These are phyloP conservation scores for Lunularia cruciata DNA, from an alignment of 225 moss, liverwort and hornwort genomes.

Conservation along the genomic window DNA sequence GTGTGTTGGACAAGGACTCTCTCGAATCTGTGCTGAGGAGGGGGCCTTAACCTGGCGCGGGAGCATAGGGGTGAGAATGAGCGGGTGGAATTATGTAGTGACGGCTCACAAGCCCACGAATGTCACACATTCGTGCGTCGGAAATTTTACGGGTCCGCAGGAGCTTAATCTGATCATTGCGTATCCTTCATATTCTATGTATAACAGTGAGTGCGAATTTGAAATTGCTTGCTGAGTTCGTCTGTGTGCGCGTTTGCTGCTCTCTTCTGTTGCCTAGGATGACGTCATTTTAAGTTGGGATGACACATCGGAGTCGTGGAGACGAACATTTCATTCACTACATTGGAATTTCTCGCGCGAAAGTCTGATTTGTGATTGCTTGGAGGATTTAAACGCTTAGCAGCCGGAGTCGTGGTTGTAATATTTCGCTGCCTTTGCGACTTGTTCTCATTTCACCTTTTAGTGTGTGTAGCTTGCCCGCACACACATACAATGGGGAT, in stretches of 20 bases:
- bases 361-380: background rate
- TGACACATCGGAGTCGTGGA: too few relatives aligned
- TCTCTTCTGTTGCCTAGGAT: background rate
- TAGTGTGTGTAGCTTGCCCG: background rate
- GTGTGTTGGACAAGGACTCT: background rate
- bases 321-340: too few relatives aligned
- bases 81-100: constrained; percentile 99
- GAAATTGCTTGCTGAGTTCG: too few relatives aligned
- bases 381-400: background rate
- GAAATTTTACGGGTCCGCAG: constrained; percentile 90
- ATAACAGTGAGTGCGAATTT: background rate
- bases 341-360: too few relatives aligned
- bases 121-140: constrained; percentile 99
- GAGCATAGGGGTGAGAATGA: constrained; percentile 56
- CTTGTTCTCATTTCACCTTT: background rate
- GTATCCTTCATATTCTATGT: constrained; percentile 55
- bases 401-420: background rate
- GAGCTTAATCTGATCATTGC: constrained; percentile 99
- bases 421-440: background rate
- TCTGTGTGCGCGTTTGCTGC: background rate
- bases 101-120: constrained; percentile 99
- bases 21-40: background rate
- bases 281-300: too few relatives aligned
- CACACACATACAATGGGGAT: too few relatives aligned
- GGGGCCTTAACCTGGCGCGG: background rate